Evolutionary conservation across 306 rosid species (phyloP).

Genomic region (Prunus armeniaca): DNA sequence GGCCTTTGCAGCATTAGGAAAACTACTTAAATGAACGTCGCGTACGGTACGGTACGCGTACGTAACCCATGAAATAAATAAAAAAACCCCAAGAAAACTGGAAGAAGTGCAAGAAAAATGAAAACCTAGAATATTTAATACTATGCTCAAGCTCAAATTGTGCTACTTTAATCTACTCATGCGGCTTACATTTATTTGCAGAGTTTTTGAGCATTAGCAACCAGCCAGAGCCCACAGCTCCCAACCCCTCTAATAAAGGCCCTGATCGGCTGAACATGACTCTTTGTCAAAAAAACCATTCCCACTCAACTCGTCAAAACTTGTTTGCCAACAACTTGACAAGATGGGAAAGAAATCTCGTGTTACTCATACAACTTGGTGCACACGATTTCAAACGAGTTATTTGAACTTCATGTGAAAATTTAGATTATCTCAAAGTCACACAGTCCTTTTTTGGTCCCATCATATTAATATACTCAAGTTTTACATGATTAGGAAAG

Average conservation of each 20-base stretch:
- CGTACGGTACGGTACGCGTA: no score
- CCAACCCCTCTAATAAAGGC: not conserved
- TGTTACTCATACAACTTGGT: not conserved
- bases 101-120: no score
- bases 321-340: not conserved
- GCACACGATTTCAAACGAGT: not conserved
- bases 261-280: not conserved
- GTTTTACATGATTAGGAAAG: no score
- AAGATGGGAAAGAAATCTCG: not conserved
- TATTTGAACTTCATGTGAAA: not conserved
- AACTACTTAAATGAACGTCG: no score
- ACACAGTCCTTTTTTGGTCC: not conserved
- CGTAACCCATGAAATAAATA: not conserved
- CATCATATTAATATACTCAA: no score
- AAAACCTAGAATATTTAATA: no score
- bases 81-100: no score
- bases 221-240: not conserved
- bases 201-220: no score
- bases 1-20: not conserved
- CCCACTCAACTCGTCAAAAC: not conserved
- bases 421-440: not conserved
- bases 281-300: not conserved
- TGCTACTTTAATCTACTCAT: no score
- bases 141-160: no score
- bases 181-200: no score